Base-by-base conservation (phyloP, 2,329 filamentous ascomycete genomes). In the Gaeumannomyces tritici region DNA sequence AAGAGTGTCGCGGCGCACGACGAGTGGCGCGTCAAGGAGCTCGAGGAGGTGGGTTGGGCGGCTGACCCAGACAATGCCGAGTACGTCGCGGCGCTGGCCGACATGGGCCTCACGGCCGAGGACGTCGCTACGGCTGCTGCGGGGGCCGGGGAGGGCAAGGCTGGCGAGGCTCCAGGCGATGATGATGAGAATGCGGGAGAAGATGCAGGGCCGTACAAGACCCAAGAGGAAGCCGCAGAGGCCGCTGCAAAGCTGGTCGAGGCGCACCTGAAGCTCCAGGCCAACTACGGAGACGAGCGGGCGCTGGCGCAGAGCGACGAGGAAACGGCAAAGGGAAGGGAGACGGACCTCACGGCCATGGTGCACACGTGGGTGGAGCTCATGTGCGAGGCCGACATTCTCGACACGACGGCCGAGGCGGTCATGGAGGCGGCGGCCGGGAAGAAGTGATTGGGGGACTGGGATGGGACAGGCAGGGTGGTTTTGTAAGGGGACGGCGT, bases 261-360 rank as follows among this genome's bases (percentile, higher is more conserved):
- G 1, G 76, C 80, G 55, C 76, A 80, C 62, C 73, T 73, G 27
- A 69, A 70, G 1, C 70, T 83, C 24, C 75, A 78, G 63, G 70
- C 70, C 57, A 73, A 77, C 62, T 83, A 84, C 62, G 72, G 77
- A 21, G 75, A 76, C n/a, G 84, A 87, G 68, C 67, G 77, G 42
- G 71, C 73, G 7, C 67, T 67, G 18, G 74, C 80, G 54, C 75
- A 74, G 1, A 78, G 79, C 15, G 82, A 85, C 63, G 76, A 82
- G 27, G 73, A 78, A 57, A 79, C 81, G 58, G 83, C 85, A 4
- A 74, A 75, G 27, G 80, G 80, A 31, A 77, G 86, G 2, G 81
- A 83, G 68, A 81, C 85, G 69, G 89, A 96, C 69, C 90, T 89
- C 69, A 86, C 84, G 0, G 84, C 85, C 0, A 83, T 86, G 0